Conservation (phyloP, 805 yeast genomes). For the Kluyveromyces wickerhamii region DNA sequence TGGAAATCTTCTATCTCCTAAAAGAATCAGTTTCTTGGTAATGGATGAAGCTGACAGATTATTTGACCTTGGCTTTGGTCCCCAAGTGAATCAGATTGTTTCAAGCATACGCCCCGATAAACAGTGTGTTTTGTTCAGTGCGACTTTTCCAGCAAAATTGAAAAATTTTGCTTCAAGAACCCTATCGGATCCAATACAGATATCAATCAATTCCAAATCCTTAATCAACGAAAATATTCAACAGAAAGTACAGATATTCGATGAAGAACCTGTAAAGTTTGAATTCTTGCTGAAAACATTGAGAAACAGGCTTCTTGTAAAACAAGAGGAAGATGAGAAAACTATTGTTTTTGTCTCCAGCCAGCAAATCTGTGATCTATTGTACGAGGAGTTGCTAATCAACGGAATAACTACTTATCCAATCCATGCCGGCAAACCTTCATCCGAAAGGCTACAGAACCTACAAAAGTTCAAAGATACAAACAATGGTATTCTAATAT, state of each 20-base stretch:
- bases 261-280: slow-evolving; percentile 48
- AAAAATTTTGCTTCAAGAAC: slow-evolving; percentile 65
- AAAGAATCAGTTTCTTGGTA: slow-evolving; percentile 70
- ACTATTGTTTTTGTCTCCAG: slow-evolving; percentile 79
- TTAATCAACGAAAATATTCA: slow-evolving; percentile 73
- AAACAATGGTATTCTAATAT: slow-evolving; percentile 57
- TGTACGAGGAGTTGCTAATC: slow-evolving; percentile 44
- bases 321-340: slow-evolving; percentile 34
- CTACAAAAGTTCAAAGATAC: slow-evolving; percentile 62
- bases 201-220: slow-evolving; percentile 71
- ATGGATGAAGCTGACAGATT: slow-evolving; percentile 94
- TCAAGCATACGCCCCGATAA: slow-evolving; percentile 73
- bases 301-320: slow-evolving; percentile 30
- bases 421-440: slow-evolving; percentile 90
- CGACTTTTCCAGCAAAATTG: slow-evolving; percentile 82
- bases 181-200: slow-evolving; percentile 58
- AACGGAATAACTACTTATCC: slow-evolving; percentile 50
- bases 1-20: slow-evolving; percentile 61
- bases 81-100: slow-evolving; percentile 80
- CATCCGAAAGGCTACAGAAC: slow-evolving; percentile 69
- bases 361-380: slow-evolving; percentile 75
- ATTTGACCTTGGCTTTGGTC: slow-evolving; percentile 97
- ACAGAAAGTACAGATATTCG: slow-evolving; percentile 60
- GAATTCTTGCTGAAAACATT: slow-evolving; percentile 44
- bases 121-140: slow-evolving; percentile 87